A percentile compares a stretch with the other conserved stretches of the same genome.
Evolutionary conservation across 2,329 filamentous ascomycete genomes (phyloP).

Genomic region (Hypoxylon sp.): DNA sequence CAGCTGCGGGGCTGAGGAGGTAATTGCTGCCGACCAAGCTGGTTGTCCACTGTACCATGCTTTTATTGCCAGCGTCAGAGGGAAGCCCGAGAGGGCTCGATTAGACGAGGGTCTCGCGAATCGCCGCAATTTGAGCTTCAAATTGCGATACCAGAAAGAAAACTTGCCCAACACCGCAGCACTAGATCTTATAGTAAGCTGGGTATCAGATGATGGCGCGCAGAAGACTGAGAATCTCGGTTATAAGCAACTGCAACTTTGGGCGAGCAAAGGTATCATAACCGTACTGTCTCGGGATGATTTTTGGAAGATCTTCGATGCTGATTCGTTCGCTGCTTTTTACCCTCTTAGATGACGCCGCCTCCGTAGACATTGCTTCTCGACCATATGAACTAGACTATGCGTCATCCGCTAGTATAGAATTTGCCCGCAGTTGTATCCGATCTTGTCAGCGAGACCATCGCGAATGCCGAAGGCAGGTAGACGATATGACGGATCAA

Average conservation of each 20-base stretch:
- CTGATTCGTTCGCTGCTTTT: constrained; percentile 4
- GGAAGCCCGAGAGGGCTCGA: neutral
- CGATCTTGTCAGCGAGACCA: constrained; percentile 24
- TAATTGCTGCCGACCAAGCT: constrained; percentile 21
- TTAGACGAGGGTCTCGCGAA: neutral
- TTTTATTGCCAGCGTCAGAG: constrained; percentile 7
- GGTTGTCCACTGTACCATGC: constrained; percentile 28
- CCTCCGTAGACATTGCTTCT: constrained; percentile 22
- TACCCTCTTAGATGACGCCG: constrained; percentile 8
- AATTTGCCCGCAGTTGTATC: constrained; percentile 31
- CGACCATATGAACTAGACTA: constrained; percentile 29
- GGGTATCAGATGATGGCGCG: neutral
- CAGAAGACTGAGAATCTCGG: neutral
- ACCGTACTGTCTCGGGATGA: too few relatives aligned
- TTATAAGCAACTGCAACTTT: constrained; percentile 6
- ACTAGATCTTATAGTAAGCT: constrained; percentile 1
- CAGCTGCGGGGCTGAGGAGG: constrained; percentile 18
- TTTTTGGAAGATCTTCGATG: neutral
- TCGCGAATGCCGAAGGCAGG: constrained; percentile 21
- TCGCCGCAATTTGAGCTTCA: constrained; percentile 1
- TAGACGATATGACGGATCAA: constrained; percentile 6
- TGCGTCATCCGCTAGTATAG: constrained; percentile 16
- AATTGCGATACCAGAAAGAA: constrained; percentile 20
- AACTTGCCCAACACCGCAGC: constrained; percentile 6
- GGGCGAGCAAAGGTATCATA: constrained; percentile 22